A percentile compares a stretch with the other conserved stretches of the same genome.
Evolutionary conservation across 176 grass and related monocot species (phyloP).

Genomic region (Carex myosuroides): DNA sequence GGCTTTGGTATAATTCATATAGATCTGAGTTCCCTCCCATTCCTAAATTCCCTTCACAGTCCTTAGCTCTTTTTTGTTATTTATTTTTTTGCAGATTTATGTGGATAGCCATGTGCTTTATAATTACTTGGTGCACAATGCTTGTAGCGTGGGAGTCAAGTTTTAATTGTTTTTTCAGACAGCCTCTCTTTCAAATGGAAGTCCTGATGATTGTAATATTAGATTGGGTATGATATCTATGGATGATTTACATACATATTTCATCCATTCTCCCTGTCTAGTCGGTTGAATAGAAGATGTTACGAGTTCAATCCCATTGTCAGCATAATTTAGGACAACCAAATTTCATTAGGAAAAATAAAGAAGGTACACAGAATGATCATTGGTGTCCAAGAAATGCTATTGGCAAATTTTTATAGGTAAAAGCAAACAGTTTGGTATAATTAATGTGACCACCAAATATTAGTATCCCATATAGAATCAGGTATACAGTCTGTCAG

Average conservation of each 20-base stretch:
- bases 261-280: not conserved
- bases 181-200: not conserved
- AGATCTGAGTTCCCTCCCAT: not conserved
- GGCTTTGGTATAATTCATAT: not conserved
- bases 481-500: not conserved
- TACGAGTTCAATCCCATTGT: not conserved
- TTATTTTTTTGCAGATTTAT: not conserved
- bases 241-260: not conserved
- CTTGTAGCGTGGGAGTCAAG: not conserved
- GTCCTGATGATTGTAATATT: slow-evolving; percentile 1
- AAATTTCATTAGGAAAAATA: not conserved
- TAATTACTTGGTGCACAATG: not conserved
- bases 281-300: not conserved
- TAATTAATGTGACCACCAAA: not conserved
- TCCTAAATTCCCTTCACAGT: not conserved
- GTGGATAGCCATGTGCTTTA: not conserved
- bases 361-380: not conserved
- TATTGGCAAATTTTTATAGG: not conserved
- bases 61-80: not conserved
- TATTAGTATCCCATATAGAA: not conserved
- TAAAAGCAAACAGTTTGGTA: not conserved
- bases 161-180: not conserved
- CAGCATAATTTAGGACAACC: not conserved
- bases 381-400: not conserved
- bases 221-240: not conserved